These are phyloP conservation scores for Coccomyxa sp. DNA, from an alignment of 139 green algal genomes.

Conservation along the genomic window DNA sequence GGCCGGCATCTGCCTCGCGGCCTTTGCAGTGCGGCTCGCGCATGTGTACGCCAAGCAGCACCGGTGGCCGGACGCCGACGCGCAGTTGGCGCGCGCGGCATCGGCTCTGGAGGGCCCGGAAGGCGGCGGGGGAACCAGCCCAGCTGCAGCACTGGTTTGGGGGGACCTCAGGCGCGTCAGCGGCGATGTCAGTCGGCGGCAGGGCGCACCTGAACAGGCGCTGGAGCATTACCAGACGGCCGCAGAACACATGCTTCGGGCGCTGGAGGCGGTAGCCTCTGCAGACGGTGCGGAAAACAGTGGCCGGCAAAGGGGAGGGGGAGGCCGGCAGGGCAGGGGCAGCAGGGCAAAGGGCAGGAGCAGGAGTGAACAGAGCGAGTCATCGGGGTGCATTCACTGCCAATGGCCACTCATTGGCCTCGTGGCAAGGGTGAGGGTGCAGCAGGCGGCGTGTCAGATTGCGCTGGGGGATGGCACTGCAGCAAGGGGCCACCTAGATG, in stretches of 20 bases:
- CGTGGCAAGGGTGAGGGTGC: background rate
- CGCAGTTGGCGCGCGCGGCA: background rate
- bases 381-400: background rate
- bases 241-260: background rate
- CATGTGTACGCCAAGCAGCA: constrained; percentile 3
- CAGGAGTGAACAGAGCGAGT: background rate
- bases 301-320: too few relatives aligned
- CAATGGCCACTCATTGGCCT: background rate
- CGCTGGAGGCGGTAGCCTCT: too few relatives aligned
- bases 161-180: background rate
- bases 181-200: background rate
- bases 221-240: background rate
- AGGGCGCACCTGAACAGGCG: background rate
- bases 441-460: background rate
- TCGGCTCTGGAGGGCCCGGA: too few relatives aligned
- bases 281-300: background rate
- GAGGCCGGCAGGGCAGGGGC: background rate
- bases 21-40: constrained; percentile 16
- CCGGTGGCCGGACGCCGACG: background rate
- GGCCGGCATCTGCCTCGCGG: background rate
- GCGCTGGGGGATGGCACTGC: background rate
- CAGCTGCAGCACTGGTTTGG: background rate
- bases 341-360: background rate
- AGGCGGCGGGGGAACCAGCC: background rate
- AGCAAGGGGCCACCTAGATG: too few relatives aligned